Evolutionary conservation across 2,329 filamentous ascomycete species (phyloP), one percentile per base, ranked within the genome.

Genomic region (Ascochyta viciae-villosae): DNA sequence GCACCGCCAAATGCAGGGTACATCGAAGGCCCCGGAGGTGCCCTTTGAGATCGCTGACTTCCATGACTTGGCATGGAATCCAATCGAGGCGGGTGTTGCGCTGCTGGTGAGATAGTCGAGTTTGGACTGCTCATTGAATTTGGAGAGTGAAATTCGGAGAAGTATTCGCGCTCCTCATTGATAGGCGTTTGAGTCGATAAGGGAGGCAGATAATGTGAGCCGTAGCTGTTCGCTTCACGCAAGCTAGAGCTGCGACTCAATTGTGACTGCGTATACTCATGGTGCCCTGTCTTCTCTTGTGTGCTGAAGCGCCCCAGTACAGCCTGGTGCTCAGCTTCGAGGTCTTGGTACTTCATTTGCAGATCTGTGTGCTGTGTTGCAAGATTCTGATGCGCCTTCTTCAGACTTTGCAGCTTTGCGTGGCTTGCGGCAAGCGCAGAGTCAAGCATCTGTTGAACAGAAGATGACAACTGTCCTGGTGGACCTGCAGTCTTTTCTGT

Each of bases 351-450:
- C 39, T 76, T 76, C 63, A 80, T 74, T 47, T 82, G 77, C 1
- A 85, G 73, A 31, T 83, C 80, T 0, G 80, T 82, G 61, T 82
- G 81, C 42, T 80, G 77, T 40, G 81, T 76, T 8, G 83, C 71
- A 5, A 86, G 71, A 27, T 78, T 77, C 24, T 78, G 78, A 62
- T 86, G 80, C 3, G 81, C 78, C 63, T 82, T 83, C 62, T 83
- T 81, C 33, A 85, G 66, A 37, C 81, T 78, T 3, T 76, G 68
- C 27, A 84, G 72, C 47, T 81, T 82, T 3, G 78, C 73, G 39
- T 80, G 78, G 47, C 74, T 78, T 31, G 80, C 78, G 39, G 78
- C 77, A 16, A 83, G 71, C 13, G 80, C 80, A 1, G 76, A 78
- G 56, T 83, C 81, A 6, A 83, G 75, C 74, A 81, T 78, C 26